phyloP scores from a whole-genome alignment of 495 filamentous ascomycete genomes.

The Aspergillus ostianus region DNA sequence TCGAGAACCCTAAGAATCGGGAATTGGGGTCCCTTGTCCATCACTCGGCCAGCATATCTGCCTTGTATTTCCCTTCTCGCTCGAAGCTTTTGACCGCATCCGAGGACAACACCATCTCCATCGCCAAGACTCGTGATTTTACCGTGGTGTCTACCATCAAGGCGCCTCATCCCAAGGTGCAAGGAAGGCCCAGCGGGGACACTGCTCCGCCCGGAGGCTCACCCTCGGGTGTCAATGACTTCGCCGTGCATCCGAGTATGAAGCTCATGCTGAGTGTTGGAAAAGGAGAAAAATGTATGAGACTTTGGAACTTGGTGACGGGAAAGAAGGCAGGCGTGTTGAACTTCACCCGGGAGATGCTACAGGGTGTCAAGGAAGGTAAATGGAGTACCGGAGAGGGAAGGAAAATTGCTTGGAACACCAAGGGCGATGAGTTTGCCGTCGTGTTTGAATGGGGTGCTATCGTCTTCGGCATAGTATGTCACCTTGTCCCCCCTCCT shows the following conservation, averaged over 20 bases:
- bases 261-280: slow-evolving; percentile 93
- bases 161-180: slow-evolving; percentile 77
- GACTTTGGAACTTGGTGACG: slow-evolving; percentile 95
- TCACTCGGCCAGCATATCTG: slow-evolving; percentile 76
- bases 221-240: slow-evolving; percentile 90
- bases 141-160: slow-evolving; percentile 85
- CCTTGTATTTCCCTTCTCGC: slow-evolving; percentile 78
- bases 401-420: slow-evolving; percentile 78
- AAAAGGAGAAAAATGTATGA: slow-evolving; percentile 83
- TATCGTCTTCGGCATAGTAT: slow-evolving; percentile 76
- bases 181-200: slow-evolving; percentile 84
- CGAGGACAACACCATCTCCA: slow-evolving; percentile 85
- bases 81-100: slow-evolving; percentile 80
- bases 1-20: slow-evolving; percentile 81
- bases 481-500: slow-evolving; percentile 16
- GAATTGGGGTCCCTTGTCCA: slow-evolving; percentile 85
- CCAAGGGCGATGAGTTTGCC: slow-evolving; percentile 72
- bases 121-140: slow-evolving; percentile 88
- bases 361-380: slow-evolving; percentile 72
- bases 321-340: slow-evolving; percentile 92
- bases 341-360: slow-evolving; percentile 68
- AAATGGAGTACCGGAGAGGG: slow-evolving; percentile 78
- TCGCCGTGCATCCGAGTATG: slow-evolving; percentile 92
- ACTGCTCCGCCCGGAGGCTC: slow-evolving; percentile 79
- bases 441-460: slow-evolving; percentile 87